A percentile compares a stretch with the other conserved stretches of the same genome.
These are phyloP conservation scores for Rhazya stricta DNA, from an alignment of 257 asterid species.

Conservation along the genomic window DNA sequence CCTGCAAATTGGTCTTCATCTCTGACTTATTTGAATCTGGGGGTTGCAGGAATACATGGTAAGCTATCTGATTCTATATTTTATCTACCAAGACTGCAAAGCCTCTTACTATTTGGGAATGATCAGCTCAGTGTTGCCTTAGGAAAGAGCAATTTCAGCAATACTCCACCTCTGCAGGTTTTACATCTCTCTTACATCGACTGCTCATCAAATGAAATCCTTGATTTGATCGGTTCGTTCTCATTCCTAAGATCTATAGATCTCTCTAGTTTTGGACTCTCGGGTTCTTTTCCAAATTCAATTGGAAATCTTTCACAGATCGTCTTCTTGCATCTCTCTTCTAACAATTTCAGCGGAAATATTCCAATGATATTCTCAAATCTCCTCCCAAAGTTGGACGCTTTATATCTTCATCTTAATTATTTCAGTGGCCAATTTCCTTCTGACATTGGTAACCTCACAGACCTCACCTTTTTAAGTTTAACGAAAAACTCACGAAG, in stretches of 20 bases:
- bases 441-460: background rate
- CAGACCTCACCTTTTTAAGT: background rate
- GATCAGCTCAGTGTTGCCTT: no score
- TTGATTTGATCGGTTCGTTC: background rate
- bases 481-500: background rate
- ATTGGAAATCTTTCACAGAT: background rate
- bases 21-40: background rate
- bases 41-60: background rate
- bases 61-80: background rate
- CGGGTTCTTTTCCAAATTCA: background rate
- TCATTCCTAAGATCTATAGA: no score
- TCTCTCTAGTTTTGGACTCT: background rate
- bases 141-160: background rate
- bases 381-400: background rate
- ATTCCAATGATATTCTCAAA: background rate
- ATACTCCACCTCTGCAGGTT: background rate
- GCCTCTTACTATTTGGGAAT: background rate
- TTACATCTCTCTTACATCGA: background rate
- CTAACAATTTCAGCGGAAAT: background rate
- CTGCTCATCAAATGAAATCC: background rate
- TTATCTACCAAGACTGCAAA: background rate
- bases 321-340: background rate
- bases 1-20: background rate
- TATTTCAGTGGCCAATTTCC: background rate
- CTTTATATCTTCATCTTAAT: background rate